Percentiles rank a stretch among this genome's conserved stretches.
phyloP scores from a whole-genome alignment of 2,329 filamentous ascomycete genomes.

The Trichoderma oligosporum region DNA sequence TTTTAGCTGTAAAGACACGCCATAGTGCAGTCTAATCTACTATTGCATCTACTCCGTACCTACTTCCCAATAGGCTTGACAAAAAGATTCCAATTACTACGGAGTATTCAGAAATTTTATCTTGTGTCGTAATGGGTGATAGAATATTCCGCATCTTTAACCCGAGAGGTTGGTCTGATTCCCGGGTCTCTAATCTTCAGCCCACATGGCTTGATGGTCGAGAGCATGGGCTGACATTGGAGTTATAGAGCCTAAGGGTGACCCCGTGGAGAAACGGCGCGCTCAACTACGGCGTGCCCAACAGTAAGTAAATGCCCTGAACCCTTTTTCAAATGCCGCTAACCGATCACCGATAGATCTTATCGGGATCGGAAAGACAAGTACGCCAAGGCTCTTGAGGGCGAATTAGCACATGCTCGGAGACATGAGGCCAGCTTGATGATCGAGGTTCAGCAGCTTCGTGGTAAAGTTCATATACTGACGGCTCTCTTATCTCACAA shows the following conservation, averaged over 20 bases:
- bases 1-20: not conserved
- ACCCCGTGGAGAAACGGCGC: slow-evolving; percentile 27
- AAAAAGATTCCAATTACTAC: not conserved
- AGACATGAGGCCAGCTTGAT: slow-evolving; percentile 25
- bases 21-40: not conserved
- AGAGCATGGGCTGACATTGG: not conserved
- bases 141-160: slow-evolving; percentile 36
- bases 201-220: not conserved
- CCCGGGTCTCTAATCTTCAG: not conserved
- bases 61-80: not conserved
- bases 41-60: not conserved
- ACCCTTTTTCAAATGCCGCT: not conserved
- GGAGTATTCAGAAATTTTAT: not conserved
- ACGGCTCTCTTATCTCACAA: slow-evolving; percentile 19
- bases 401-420: slow-evolving; percentile 23
- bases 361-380: slow-evolving; percentile 32
- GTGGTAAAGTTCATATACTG: slow-evolving; percentile 21
- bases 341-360: slow-evolving; percentile 21
- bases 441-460: slow-evolving; percentile 23
- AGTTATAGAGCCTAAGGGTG: slow-evolving; percentile 25
- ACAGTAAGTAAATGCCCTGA: slow-evolving; percentile 22
- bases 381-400: slow-evolving; percentile 30
- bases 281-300: slow-evolving; percentile 31
- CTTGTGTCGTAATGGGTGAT: slow-evolving; percentile 20
- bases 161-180: slow-evolving; percentile 23